Percentiles rank a stretch among this genome's conserved stretches.
phyloP scores from a whole-genome alignment of 345 rosid species.

The Citrus hindsii region DNA sequence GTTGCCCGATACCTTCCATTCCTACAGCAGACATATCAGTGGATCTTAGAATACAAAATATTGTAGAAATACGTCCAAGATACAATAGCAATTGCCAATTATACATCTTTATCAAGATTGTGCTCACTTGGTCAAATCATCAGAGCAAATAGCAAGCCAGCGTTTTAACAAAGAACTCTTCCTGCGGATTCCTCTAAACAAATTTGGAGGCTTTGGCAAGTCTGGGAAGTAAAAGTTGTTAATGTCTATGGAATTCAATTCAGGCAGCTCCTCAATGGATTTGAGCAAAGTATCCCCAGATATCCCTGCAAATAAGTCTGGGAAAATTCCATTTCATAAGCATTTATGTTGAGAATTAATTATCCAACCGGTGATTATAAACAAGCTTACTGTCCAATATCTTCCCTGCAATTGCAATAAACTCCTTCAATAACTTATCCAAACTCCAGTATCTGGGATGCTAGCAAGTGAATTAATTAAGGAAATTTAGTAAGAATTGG shows the following conservation, averaged over 20 bases:
- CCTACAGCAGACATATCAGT: constrained; percentile 35
- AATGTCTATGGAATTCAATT: constrained; percentile 49
- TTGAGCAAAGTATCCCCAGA: constrained; percentile 46
- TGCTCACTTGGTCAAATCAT: constrained; percentile 73
- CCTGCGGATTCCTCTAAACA: constrained; percentile 77
- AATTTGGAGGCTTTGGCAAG: constrained; percentile 76
- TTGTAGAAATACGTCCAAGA: background rate
- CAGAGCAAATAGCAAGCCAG: constrained; percentile 88
- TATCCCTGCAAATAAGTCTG: constrained; percentile 59
- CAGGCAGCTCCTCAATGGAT: constrained; percentile 57
- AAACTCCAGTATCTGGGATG: constrained; percentile 82
- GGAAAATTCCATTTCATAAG: constrained; percentile 19
- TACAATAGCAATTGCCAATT: background rate
- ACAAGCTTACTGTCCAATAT: constrained; percentile 59
- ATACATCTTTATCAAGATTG: constrained; percentile 3
- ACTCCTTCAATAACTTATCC: constrained; percentile 65
- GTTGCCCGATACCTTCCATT: constrained; percentile 55
- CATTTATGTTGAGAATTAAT: background rate
- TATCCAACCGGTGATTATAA: background rate
- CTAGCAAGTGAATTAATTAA: constrained; percentile 36
- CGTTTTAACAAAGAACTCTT: constrained; percentile 64
- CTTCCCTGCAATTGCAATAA: constrained; percentile 53
- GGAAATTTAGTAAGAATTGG: constrained; percentile 18
- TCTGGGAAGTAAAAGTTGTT: constrained; percentile 58
- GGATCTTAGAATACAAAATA: constrained; percentile 1